Base-by-base conservation (phyloP, 345 rosid species). In the Firmiana major region DNA sequence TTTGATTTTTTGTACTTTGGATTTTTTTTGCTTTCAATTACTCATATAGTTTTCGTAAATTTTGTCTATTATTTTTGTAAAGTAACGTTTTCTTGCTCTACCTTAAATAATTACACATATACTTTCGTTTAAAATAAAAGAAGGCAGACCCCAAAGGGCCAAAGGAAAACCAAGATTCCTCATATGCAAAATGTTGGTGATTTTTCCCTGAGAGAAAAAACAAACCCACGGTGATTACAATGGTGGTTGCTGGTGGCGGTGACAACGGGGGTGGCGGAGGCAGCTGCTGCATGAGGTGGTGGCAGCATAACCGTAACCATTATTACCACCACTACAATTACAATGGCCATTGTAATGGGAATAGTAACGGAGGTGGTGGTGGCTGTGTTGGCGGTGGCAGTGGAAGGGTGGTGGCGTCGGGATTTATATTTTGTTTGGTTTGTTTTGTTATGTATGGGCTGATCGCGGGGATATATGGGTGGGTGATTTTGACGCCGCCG, bases 361-460 rank as follows among this genome's bases (percentile, higher is more conserved):
- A 34, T 31, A 40, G 36, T 21, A 40, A 53, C 38, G 38, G 48
- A 31, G 58, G 28, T 48, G 42, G 19, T 34, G 65, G 36, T 0
- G 31, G 45, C 7, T 40, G 40, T 8, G 49, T 26, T 12, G 63
- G 75, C 15, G 19, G 54, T 6, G 24, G 31, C 11, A 77, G 46
- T 21, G 80, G 84, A 16, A 85, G 84, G 74, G 49, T 80, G 15
- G 16, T 84, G n/a, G 82, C 88, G n/a, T 78, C 91, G 21, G 91
- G 86, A 54, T 80, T 82, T 49, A 66, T 81, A 43, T 92, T 91
- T 78, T 82, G 91, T 73, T 74, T 83, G 63, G 81, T 89, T 3
- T 88, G 90, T 66, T 88, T 91, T 64, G 86, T 86, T 11, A 74
- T 90, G 53, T 87, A 92, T 71, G 92, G 88, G 22, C 83, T 91